Conservation (phyloP, 495 filamentous ascomycete species). For the Astrothelium macrocarpum region DNA sequence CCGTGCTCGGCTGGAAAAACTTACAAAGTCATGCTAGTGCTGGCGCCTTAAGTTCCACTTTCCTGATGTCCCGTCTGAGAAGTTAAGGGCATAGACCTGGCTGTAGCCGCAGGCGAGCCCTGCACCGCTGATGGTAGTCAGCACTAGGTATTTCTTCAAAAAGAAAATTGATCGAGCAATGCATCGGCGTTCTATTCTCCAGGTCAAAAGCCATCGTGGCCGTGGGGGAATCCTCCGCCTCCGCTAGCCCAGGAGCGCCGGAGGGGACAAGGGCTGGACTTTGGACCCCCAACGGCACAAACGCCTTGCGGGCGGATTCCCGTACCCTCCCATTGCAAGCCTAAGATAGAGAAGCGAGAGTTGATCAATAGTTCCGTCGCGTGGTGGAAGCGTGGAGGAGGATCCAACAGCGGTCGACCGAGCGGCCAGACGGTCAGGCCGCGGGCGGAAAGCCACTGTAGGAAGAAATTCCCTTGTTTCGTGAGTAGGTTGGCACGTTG, state of each 20-base stretch:
- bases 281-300: background rate
- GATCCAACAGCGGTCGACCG: background rate
- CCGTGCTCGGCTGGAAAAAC: background rate
- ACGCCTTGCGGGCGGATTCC: background rate
- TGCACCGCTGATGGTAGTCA: conserved; percentile 4
- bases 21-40: background rate
- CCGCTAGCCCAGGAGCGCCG: background rate
- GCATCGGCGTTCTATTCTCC: background rate
- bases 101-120: background rate
- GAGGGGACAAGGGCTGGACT: background rate
- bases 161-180: background rate
- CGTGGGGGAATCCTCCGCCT: background rate
- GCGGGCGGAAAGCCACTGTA: background rate
- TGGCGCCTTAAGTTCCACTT: background rate
- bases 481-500: background rate
- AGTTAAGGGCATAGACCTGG: background rate
- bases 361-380: background rate
- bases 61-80: background rate
- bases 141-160: background rate
- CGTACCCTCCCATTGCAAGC: background rate
- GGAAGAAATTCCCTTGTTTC: background rate
- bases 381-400: background rate
- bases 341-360: background rate
- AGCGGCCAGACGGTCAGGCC: background rate
- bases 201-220: background rate